Evolutionary conservation across 768 basidiomycete genomes (phyloP), one percentile per base, ranked within the genome.

Genomic region (Podaxis sp.): DNA sequence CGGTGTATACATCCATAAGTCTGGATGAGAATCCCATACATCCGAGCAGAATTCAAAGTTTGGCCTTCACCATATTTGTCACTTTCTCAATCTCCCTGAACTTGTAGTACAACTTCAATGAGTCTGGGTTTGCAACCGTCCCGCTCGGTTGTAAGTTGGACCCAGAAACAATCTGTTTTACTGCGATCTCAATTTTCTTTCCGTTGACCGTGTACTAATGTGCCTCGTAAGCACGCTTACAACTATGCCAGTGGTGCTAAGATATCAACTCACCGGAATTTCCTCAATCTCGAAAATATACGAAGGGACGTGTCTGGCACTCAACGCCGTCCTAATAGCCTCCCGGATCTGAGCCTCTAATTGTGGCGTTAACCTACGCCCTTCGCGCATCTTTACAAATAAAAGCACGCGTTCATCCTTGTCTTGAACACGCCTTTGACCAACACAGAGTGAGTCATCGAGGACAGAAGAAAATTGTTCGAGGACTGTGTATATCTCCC

Each of bases 121-220:
- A 83, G 57, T 87, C 86, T 0, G 89, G 89, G 68, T 90, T 90
- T 6, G 87, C 87, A 20, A 91, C 88, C 2, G 89, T 90, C 20
- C 89, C 89, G 64, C 88, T 91, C 3, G 89, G 88, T 66, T 84
- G 79, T 48, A 89, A 65, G 62, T 83, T 78, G 11, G 78, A 76
- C 1, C 88, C 89, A n/a, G 87, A 90, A 46, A 90, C 80, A 60
- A 91, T 88, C 68, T 90, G 88, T 72, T 90, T 91, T 55, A 90
- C 86, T 2, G 87, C 88, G 30, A 91, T 89, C 73, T 90, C 90
- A 48, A 90, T 89, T 70, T 90, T 90, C 78, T 90, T 91, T 10
- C 85, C 85, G 54, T 90, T 90, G 8, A 89, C 85, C 0, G 88
- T 91, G 65, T 90, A 89, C 90, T 90, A 60, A 48, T 48, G 48